Conservation (phyloP, 2,329 filamentous ascomycete genomes). For the Diaporthe vexans region DNA sequence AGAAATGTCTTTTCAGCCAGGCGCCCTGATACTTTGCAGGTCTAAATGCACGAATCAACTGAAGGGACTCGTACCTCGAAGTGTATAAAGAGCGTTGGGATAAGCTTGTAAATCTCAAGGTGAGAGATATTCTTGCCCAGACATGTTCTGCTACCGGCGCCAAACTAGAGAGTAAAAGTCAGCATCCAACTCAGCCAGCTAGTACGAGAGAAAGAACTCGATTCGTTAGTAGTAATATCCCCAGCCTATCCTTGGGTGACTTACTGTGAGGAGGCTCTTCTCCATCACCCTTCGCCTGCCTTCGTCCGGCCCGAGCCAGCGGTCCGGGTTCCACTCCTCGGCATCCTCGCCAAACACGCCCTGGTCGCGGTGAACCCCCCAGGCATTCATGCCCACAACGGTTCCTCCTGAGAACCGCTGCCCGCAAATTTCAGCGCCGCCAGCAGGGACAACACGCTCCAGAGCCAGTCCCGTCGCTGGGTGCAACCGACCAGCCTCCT, state of each 20-base stretch:
- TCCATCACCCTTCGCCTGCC: not conserved
- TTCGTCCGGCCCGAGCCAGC: conserved; percentile 58
- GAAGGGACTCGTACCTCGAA: too few species aligned
- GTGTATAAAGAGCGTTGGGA: conserved; percentile 3
- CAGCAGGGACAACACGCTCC: conserved; percentile 45
- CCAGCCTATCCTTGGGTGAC: too few species aligned
- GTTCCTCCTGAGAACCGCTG: conserved; percentile 70
- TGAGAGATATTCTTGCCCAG: conserved; percentile 27
- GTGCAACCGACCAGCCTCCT: conserved; percentile 22
- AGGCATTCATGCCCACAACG: conserved; percentile 57
- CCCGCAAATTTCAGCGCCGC: conserved; percentile 57
- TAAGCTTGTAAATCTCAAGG: conserved; percentile 29
- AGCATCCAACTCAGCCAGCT: too few species aligned
- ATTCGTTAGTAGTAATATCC: too few species aligned
- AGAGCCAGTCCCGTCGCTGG: conserved; percentile 46
- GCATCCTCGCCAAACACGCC: conserved; percentile 70
- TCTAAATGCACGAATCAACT: too few species aligned
- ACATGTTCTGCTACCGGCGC: conserved; percentile 21
- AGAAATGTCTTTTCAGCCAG: not conserved
- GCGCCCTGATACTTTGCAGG: too few species aligned
- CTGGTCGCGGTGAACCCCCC: conserved; percentile 70
- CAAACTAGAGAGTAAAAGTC: too few species aligned
- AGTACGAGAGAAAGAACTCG: too few species aligned
- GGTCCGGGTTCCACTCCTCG: conserved; percentile 68
- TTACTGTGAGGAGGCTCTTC: conserved; percentile 5